Base-by-base conservation (phyloP, 768 basidiomycete genomes). In the Boletus reticulatus region DNA sequence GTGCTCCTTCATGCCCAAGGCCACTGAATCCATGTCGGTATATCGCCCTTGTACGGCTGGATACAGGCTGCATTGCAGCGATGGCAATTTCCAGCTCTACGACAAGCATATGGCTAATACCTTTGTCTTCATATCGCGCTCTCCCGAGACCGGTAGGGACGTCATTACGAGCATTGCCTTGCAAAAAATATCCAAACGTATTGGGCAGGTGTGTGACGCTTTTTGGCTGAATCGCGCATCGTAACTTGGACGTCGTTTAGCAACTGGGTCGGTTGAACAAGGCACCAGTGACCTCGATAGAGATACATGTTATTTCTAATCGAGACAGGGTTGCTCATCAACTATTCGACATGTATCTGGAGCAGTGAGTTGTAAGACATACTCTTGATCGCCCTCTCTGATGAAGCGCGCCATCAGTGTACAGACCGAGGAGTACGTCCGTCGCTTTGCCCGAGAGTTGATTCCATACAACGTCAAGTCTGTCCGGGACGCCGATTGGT, bases 251-350 rank as follows among this genome's bases (percentile, higher is more conserved):
- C 6, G 6, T 4, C 8, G 43, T 12, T 19, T 42, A 88, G 86
- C 85, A 86, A 82, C 64, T 84, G 12, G 86, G 86, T 6, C 71
- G 82, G 39, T 64, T 88, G 24, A 75, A 80, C 46, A 77, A 80
- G 37, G 71, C 78, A 0, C 78, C 83, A 0, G 76, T 85, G 0
- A 69, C 71, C 12, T 75, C 74, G 7, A 77, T 87, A 37, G 86
- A 88, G 57, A 75, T 87, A 9, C 86, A 87, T 63, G 86, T 88
- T 5, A 80, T 87, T 11, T 87, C 86, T 0, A 86, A 87, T 62
- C 73, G 85, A 13, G 85, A 87, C 65, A 78, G 83, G 11, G 72
- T 85, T 4, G 82, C 84, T 0, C 84, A 86, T 62, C 84, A 85
- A 67, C 64, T 84, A 0, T 87, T 88, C 58, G 86, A 88, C 63